Percentiles rank a stretch among this genome's conserved stretches.
These are phyloP conservation scores for Candida sp. DNA, from an alignment of 1,139 yeast genomes.

Conservation along the genomic window DNA sequence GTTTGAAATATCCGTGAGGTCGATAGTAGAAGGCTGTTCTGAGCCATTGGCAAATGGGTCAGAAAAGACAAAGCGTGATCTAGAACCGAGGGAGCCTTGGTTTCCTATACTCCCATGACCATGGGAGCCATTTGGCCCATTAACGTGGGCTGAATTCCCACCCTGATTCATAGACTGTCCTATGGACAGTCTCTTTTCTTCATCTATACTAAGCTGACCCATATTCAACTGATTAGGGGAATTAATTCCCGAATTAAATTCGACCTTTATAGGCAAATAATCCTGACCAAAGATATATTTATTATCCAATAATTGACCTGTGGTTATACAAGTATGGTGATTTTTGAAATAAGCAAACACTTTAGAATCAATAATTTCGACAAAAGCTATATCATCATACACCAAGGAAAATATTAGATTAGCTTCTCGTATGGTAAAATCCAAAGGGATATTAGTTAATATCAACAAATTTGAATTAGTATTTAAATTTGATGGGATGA, in stretches of 20 bases:
- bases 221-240: neutral
- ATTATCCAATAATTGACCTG: conserved; percentile 66
- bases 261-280: conserved; percentile 51
- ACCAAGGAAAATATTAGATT: conserved; percentile 77
- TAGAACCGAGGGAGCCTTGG: conserved; percentile 6
- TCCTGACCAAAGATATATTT: conserved; percentile 63
- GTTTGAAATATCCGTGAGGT: conserved; percentile 41
- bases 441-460: conserved; percentile 52
- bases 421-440: conserved; percentile 74
- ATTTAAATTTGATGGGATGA: neutral
- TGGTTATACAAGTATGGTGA: conserved; percentile 62
- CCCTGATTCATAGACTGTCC: conserved; percentile 21
- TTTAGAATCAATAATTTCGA: conserved; percentile 52
- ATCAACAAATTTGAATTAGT: conserved; percentile 7
- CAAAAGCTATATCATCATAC: conserved; percentile 56
- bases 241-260: conserved; percentile 22
- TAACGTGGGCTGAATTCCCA: neutral
- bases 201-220: neutral
- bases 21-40: conserved; percentile 18
- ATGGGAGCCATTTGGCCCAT: no score
- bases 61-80: conserved; percentile 68
- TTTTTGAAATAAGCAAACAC: conserved; percentile 66
- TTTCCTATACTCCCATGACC: neutral
- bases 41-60: conserved; percentile 50
- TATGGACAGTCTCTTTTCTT: conserved; percentile 47